Conservation (phyloP, 1,284 basidiomycete genomes). For the Ustilago xerochloae region DNA sequence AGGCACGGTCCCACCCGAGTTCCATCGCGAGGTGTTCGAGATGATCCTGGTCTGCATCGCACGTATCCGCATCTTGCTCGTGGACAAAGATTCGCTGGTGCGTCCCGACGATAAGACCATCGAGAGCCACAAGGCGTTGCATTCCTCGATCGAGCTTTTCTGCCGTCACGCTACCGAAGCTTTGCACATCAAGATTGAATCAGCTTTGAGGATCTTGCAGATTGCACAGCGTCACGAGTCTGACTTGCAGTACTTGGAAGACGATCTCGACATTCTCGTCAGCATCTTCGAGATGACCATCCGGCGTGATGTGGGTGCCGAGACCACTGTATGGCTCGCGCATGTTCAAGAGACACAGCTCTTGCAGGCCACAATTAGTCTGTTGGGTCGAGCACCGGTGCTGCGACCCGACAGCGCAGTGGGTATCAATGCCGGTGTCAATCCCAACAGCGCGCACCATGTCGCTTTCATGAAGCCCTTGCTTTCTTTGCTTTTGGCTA, state of each 20-base stretch:
- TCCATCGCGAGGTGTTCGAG: constrained; percentile 73
- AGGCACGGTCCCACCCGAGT: constrained; percentile 75
- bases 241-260: constrained; percentile 72
- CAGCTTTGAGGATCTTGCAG: constrained; percentile 61
- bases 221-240: constrained; percentile 74
- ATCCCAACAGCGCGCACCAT: constrained; percentile 38
- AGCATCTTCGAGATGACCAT: constrained; percentile 84
- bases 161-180: constrained; percentile 75
- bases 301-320: constrained; percentile 74
- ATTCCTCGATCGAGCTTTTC: constrained; percentile 84
- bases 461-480: constrained; percentile 70
- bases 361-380: constrained; percentile 79
- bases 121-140: constrained; percentile 72
- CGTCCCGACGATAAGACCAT: constrained; percentile 34
- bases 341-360: constrained; percentile 84
- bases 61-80: constrained; percentile 29
- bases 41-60: constrained; percentile 46
- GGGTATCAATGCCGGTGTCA: constrained; percentile 8
- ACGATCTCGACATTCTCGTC: constrained; percentile 82
- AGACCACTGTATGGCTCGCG: constrained; percentile 81
- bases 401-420: constrained; percentile 29
- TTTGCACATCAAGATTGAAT: constrained; percentile 77
- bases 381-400: constrained; percentile 74
- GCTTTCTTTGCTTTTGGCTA: constrained; percentile 83
- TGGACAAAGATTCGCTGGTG: constrained; percentile 7